These are phyloP conservation scores for Lepiota brunneoincarnata DNA, from an alignment of 768 basidiomycete species.

Conservation along the genomic window DNA sequence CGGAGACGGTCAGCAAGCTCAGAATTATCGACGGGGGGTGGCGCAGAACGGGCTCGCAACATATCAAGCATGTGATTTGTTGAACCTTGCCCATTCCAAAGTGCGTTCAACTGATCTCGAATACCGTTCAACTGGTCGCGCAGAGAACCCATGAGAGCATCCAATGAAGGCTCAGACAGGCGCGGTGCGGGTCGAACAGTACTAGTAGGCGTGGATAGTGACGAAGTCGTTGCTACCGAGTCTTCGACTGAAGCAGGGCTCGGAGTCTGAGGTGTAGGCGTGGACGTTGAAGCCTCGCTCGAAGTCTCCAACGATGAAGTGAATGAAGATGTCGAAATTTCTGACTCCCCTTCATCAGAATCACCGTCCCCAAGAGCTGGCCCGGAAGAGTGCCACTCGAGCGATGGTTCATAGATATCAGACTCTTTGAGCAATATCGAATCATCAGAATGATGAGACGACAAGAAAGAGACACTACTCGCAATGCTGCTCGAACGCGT, in stretches of 20 bases:
- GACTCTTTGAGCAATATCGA: slow-evolving; percentile 35
- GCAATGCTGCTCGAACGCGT: slow-evolving; percentile 38
- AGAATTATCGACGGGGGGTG: slow-evolving; percentile 34
- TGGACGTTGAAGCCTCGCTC: slow-evolving; percentile 1
- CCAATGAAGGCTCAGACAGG: slow-evolving; percentile 26
- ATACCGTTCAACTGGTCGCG: slow-evolving; percentile 29
- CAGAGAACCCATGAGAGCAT: slow-evolving; percentile 49
- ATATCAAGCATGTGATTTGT: slow-evolving; percentile 64
- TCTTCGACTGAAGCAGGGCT: background rate
- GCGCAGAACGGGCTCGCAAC: slow-evolving; percentile 47
- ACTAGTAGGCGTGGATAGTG: slow-evolving; percentile 29
- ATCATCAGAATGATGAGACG: slow-evolving; percentile 76
- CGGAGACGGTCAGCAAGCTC: slow-evolving; percentile 38
- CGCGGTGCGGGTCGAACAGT: slow-evolving; percentile 25
- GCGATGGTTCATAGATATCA: slow-evolving; percentile 9
- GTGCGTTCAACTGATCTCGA: too few species aligned
- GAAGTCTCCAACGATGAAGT: slow-evolving; percentile 10
- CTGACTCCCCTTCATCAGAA: slow-evolving; percentile 2
- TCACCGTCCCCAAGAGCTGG: slow-evolving; percentile 1
- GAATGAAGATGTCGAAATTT: slow-evolving; percentile 10
- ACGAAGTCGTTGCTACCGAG: slow-evolving; percentile 12
- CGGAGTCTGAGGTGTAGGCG: slow-evolving; percentile 19
- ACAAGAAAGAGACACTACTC: slow-evolving; percentile 43
- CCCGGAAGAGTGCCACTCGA: slow-evolving; percentile 1
- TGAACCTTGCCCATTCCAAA: slow-evolving; percentile 61